Conservation (phyloP, 2,329 filamentous ascomycete genomes). For the Oidium heveae region DNA sequence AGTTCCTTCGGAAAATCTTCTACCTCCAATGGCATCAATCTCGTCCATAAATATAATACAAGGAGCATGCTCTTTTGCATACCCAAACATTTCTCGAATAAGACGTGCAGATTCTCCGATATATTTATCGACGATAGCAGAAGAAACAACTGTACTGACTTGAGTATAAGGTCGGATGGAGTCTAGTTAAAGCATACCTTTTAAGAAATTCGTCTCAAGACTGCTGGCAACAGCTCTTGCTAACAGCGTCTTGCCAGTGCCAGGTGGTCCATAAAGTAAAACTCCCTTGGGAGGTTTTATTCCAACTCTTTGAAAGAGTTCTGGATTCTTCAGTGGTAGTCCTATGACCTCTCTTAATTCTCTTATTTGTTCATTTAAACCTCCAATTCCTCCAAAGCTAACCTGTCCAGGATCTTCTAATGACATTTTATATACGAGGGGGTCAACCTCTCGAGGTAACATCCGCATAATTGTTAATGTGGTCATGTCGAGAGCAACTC, state of each 20-base stretch:
- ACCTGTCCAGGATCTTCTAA: conserved; percentile 92
- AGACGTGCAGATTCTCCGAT: conserved; percentile 96
- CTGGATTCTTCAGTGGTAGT: conserved; percentile 99
- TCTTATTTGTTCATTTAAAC: conserved; percentile 95
- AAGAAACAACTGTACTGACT: conserved; percentile 50
- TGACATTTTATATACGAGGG: conserved; percentile 99
- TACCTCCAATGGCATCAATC: conserved; percentile 90
- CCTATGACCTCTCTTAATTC: conserved; percentile 96
- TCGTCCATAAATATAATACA: conserved; percentile 99
- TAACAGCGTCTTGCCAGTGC: conserved; percentile 75
- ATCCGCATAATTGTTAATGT: conserved; percentile 99
- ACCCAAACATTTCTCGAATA: conserved; percentile 86
- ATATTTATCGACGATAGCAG: conserved; percentile 98
- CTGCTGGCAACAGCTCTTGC: conserved; percentile 92
- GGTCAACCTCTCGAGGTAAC: conserved; percentile 94
- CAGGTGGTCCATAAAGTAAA: conserved; percentile 88
- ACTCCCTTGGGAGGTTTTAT: conserved; percentile 99
- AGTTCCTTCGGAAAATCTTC: conserved; percentile 97
- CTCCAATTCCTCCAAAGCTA: conserved; percentile 93
- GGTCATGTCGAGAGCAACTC: conserved; percentile 96
- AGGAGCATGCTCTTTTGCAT: conserved; percentile 95
- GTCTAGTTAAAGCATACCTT: conserved; percentile 30
- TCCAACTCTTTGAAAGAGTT: conserved; percentile 97
- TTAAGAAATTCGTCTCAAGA: conserved; percentile 95
- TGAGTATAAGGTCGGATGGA: conserved; percentile 2